Evolutionary conservation across 306 rosid genomes (phyloP).

Genomic region (Dryas alaskensis): DNA sequence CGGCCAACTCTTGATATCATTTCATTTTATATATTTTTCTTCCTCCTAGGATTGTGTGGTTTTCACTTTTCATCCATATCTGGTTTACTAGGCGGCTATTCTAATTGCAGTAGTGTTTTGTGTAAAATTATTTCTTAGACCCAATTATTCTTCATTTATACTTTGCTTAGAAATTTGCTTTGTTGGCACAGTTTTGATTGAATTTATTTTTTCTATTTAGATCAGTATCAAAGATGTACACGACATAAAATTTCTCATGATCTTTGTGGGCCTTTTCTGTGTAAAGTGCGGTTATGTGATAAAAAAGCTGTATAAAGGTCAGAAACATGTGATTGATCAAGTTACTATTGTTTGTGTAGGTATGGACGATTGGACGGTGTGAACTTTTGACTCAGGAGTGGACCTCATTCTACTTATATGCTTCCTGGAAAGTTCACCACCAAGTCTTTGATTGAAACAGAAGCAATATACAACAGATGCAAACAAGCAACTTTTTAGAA

Average conservation of each 20-base stretch:
- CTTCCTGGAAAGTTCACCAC: no score
- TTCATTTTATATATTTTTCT: background rate
- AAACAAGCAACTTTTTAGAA: slow-evolving; percentile 23
- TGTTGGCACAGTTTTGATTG: background rate
- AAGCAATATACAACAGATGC: slow-evolving; percentile 32
- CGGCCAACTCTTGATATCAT: background rate
- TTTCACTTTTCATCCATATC: background rate
- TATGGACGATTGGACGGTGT: slow-evolving; percentile 34
- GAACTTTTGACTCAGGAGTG: slow-evolving; percentile 22
- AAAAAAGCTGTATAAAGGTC: slow-evolving; percentile 18
- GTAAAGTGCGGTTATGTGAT: background rate
- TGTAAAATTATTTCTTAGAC: no score
- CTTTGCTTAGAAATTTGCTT: background rate
- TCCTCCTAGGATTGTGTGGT: background rate
- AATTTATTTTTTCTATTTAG: background rate
- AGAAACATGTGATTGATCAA: background rate
- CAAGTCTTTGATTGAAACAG: no score
- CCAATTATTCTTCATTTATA: background rate
- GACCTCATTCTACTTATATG: slow-evolving; percentile 27
- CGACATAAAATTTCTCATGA: background rate
- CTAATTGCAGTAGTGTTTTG: background rate
- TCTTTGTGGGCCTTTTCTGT: slow-evolving; percentile 16
- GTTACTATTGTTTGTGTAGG: slow-evolving; percentile 24
- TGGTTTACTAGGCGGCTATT: background rate
- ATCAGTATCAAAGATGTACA: background rate